phyloP scores from a whole-genome alignment of 441 rosid species.

The Erysimum cheiri region DNA sequence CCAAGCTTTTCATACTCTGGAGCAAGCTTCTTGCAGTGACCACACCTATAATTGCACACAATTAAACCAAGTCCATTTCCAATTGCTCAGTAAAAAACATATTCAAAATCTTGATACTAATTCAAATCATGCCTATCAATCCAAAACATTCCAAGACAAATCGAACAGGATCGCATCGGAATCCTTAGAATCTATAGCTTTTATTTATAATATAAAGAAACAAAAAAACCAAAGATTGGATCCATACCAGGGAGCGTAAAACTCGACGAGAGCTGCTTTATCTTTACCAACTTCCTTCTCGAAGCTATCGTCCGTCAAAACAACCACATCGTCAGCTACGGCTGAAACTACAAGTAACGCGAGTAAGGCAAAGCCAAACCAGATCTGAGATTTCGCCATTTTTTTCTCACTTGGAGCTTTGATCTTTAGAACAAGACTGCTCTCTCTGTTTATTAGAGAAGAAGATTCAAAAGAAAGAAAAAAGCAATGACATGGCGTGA shows the following conservation, averaged over 20 bases:
- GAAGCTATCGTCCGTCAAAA: slow-evolving; percentile 88
- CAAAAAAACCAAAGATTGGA: not conserved
- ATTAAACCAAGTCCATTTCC: not conserved
- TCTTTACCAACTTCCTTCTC: slow-evolving; percentile 94
- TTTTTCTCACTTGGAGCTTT: slow-evolving; percentile 5
- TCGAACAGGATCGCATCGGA: not conserved
- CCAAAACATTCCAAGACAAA: slow-evolving; percentile 14
- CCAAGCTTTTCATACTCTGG: slow-evolving; percentile 95
- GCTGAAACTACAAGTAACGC: slow-evolving; percentile 63
- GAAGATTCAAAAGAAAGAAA: not conserved
- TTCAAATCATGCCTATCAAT: not conserved
- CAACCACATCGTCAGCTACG: slow-evolving; percentile 80
- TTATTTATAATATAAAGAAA: not conserved
- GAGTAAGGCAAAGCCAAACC: slow-evolving; percentile 53
- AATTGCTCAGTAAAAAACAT: slow-evolving; percentile 8
- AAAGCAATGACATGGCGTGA: slow-evolving; percentile 32
- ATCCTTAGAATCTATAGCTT: not conserved
- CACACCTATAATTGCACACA: slow-evolving; percentile 65
- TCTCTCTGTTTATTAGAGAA: slow-evolving; percentile 23
- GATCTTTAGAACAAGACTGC: not conserved
- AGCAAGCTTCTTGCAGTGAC: slow-evolving; percentile 96
- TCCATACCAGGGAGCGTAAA: slow-evolving; percentile 95
- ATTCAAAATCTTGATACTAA: not conserved
- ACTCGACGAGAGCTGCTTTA: slow-evolving; percentile 92
- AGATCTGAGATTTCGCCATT: slow-evolving; percentile 88